Percentiles rank a stretch among this genome's conserved stretches.
Conservation (phyloP, 192 early-diverging fungal species). For the Bifiguratus adelaidae region DNA sequence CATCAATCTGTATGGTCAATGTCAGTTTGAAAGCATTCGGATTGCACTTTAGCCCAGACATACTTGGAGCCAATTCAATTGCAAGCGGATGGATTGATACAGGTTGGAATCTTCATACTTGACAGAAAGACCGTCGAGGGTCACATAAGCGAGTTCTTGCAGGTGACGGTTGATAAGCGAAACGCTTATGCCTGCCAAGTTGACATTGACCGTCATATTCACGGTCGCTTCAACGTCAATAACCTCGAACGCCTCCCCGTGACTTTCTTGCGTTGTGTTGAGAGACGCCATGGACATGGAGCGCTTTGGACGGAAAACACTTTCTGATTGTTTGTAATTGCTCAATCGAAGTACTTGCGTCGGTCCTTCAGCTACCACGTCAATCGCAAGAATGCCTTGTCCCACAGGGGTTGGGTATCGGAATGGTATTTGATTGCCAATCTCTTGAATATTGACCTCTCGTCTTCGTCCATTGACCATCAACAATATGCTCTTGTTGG, state of each 20-base stretch:
- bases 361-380: constrained; percentile 41
- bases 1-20: constrained; percentile 53
- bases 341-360: constrained; percentile 42
- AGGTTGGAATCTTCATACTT: constrained; percentile 55
- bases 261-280: constrained; percentile 10
- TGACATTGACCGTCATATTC: constrained; percentile 36
- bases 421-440: constrained; percentile 69
- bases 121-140: constrained; percentile 54
- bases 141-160: constrained; percentile 69
- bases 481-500: constrained; percentile 47
- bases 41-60: too few species aligned
- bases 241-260: constrained; percentile 23
- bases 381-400: constrained; percentile 34
- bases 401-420: constrained; percentile 25
- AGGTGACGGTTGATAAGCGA: constrained; percentile 56
- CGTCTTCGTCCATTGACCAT: constrained; percentile 44
- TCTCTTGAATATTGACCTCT: constrained; percentile 59
- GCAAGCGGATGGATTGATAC: constrained; percentile 50
- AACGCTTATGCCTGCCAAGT: constrained; percentile 67
- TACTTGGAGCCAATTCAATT: constrained; percentile 62
- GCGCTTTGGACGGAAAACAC: constrained; percentile 30
- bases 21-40: background rate
- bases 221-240: constrained; percentile 14
- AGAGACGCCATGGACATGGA: constrained; percentile 1
- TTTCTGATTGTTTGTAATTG: constrained; percentile 29